These are phyloP conservation scores for Orbilia brochopaga DNA, from an alignment of 2,329 filamentous ascomycete species.

Conservation along the genomic window DNA sequence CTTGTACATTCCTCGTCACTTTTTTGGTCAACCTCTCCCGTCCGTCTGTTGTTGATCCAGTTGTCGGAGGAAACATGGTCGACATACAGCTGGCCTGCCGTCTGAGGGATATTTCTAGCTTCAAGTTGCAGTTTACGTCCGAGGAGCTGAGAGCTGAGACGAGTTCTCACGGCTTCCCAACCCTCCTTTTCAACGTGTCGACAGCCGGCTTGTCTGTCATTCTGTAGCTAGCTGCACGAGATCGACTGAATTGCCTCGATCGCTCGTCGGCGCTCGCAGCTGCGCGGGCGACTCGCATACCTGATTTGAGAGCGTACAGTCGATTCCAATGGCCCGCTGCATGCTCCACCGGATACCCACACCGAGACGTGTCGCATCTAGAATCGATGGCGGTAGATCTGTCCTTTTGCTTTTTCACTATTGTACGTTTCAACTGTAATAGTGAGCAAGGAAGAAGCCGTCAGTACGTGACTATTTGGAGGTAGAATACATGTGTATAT, in stretches of 20 bases:
- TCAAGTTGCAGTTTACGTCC: too few relatives aligned
- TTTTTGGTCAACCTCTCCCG: constrained; percentile 1
- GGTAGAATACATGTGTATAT: background rate
- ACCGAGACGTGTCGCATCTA: constrained; percentile 49
- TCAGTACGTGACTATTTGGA: background rate
- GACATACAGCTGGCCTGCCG: constrained; percentile 18
- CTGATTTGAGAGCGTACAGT: background rate
- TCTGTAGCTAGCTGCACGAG: too few relatives aligned
- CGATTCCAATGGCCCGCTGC: background rate
- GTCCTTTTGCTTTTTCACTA: constrained; percentile 40
- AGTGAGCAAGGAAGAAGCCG: background rate
- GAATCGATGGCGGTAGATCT: constrained; percentile 49
- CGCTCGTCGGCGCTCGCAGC: background rate
- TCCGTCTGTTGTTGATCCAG: constrained; percentile 25
- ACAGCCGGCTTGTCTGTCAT: background rate
- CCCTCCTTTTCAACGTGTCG: background rate
- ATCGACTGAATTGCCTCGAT: background rate
- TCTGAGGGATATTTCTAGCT: constrained; percentile 34
- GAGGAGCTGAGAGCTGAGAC: background rate
- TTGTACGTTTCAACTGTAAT: background rate
- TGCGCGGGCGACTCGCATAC: background rate
- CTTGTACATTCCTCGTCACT: constrained; percentile 35
- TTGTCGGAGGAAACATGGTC: constrained; percentile 30
- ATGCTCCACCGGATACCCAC: constrained; percentile 22
- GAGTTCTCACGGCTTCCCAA: background rate